phyloP scores from a whole-genome alignment of 1,139 yeast species.

The Arxiozyma bovina region DNA sequence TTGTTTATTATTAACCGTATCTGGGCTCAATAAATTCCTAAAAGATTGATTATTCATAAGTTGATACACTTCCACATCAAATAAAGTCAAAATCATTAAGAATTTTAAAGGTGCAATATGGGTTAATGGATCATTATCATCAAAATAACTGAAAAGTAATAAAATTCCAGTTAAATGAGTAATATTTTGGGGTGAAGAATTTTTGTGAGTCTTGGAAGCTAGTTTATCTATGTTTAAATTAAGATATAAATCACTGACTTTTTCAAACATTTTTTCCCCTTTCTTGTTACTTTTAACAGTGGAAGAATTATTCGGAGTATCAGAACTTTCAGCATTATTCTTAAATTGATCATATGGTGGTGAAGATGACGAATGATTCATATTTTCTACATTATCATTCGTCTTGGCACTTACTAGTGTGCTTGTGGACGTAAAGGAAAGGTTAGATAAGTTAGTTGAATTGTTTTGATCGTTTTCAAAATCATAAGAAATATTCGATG shows the following conservation, averaged over 20 bases:
- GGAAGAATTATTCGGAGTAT: background rate
- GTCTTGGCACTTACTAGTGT: background rate
- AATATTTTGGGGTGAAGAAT: conserved; percentile 1
- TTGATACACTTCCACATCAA: conserved; percentile 21
- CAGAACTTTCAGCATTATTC: background rate
- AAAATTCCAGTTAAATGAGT: conserved; percentile 16
- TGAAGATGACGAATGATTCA: background rate
- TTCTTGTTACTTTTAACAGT: background rate
- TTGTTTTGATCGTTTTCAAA: background rate
- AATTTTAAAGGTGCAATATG: conserved; percentile 23
- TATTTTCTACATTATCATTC: background rate
- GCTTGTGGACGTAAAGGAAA: background rate
- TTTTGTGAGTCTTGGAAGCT: background rate
- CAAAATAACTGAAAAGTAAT: conserved; percentile 18
- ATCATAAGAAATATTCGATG: background rate
- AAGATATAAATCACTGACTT: background rate
- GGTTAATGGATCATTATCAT: conserved; percentile 21
- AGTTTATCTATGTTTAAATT: background rate
- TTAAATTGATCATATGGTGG: conserved; percentile 3
- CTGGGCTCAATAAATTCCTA: conserved; percentile 18
- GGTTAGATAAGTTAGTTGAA: background rate
- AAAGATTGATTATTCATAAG: conserved; percentile 20
- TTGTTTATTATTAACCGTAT: background rate
- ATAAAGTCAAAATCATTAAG: conserved; percentile 17
- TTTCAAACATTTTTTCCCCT: background rate